Evolutionary conservation across 2,329 filamentous ascomycete genomes (phyloP).

Genomic region (Aspergillus nomiae): DNA sequence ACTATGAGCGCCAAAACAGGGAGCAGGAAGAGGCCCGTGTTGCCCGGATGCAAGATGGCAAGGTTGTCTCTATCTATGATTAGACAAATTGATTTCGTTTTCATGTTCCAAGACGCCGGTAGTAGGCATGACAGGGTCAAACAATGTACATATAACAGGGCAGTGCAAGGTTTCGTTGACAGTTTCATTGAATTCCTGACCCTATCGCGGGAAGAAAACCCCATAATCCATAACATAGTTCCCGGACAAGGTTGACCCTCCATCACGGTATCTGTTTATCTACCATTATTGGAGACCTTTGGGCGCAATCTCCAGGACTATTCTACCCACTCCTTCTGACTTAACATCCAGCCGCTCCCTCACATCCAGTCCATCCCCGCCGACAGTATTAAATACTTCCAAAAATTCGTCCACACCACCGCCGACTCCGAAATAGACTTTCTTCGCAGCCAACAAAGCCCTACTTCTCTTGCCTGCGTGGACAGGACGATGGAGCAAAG

Average conservation of each 20-base stretch:
- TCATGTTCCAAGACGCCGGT: conserved; percentile 21
- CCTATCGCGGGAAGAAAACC: background rate
- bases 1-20: conserved; percentile 62
- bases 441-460: conserved; percentile 63
- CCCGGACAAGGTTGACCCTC: background rate
- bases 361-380: conserved; percentile 29
- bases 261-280: background rate
- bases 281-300: background rate
- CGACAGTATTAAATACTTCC: conserved; percentile 31
- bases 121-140: conserved; percentile 27
- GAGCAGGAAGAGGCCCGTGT: conserved; percentile 60
- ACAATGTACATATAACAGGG: conserved; percentile 38
- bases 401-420: conserved; percentile 65
- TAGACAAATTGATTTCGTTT: conserved; percentile 32
- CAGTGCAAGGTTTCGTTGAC: conserved; percentile 23
- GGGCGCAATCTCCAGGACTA: conserved; percentile 39
- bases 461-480: conserved; percentile 33
- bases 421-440: conserved; percentile 68
- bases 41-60: conserved; percentile 46
- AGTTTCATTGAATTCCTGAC: conserved; percentile 15
- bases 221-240: background rate
- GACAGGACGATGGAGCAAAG: conserved; percentile 48
- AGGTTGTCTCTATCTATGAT: conserved; percentile 47
- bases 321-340: conserved; percentile 47
- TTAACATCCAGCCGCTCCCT: conserved; percentile 39